Evolutionary conservation across 257 asterid species (phyloP), one percentile per base, ranked within the genome.

Genomic region (Nemophila menziesii): DNA sequence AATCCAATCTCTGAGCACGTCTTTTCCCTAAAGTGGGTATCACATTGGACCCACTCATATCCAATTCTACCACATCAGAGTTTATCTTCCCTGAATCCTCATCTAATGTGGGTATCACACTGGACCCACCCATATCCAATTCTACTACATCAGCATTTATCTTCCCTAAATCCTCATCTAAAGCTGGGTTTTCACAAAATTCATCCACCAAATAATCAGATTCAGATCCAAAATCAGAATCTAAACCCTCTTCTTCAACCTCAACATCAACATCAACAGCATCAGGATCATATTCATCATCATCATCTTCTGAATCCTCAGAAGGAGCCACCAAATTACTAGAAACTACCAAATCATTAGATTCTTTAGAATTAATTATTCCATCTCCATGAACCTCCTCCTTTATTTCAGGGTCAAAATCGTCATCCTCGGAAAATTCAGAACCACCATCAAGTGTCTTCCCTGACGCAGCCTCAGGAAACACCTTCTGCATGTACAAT

Each of bases 281-380:
- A 53, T 70, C 46, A 26, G 93, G 97, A 57, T 78, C 80, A 64
- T 62, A 87, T 65, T 87, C 95, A 48, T 71, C 95, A 67, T 87
- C 95, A 48, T 71, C 95, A 58, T 87, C 97, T 64, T 80, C 97
- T 5, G 95, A 83, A 74, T 87, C 97, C 37, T 87, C 97, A 62
- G 93, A 80, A 59, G 93, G 84, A 44, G 58, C 68, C 16, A 38
- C 59, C 13, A 55, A 46, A 48, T 53, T 76, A 43, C 72, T 71
- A 48, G 79, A 56, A 41, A 82, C 89, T 48, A 95, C 73, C 48
- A 67, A 54, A 65, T 67, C 66, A 40, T 62, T 66, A 67, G 92
- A 75, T 38, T 65, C 78, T 39, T 71, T 74, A 16, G 93, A 77
- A 58, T 72, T n/a, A n/a, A n/a, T 67, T 38, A 80, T 74, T 48